phyloP scores from a whole-genome alignment of 2,329 filamentous ascomycete species.

The Allantophomopsis cytisporea region DNA sequence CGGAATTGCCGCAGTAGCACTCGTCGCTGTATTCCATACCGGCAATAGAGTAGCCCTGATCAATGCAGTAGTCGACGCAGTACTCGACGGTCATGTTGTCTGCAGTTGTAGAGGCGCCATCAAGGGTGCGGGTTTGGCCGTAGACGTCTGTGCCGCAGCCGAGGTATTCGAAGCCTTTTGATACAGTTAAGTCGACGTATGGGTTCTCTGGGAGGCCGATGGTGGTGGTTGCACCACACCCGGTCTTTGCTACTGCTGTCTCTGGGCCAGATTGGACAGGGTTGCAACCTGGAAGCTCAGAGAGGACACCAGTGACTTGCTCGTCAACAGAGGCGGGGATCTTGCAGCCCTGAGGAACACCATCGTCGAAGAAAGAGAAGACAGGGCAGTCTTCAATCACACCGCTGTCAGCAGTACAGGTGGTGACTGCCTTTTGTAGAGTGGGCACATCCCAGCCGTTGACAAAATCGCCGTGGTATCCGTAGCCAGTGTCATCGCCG shows the following conservation, averaged over 20 bases:
- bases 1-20: slow-evolving; percentile 25
- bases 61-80: slow-evolving; percentile 3
- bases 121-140: slow-evolving; percentile 27
- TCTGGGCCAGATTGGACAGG: slow-evolving; percentile 17
- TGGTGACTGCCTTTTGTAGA: slow-evolving; percentile 34
- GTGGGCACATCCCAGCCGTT: slow-evolving; percentile 39
- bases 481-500: slow-evolving; percentile 36
- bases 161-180: slow-evolving; percentile 39
- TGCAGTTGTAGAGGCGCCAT: slow-evolving; percentile 9
- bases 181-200: slow-evolving; percentile 27
- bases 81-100: slow-evolving; percentile 22
- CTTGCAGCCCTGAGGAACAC: slow-evolving; percentile 36
- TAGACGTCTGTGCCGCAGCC: slow-evolving; percentile 44
- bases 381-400: slow-evolving; percentile 26
- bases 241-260: slow-evolving; percentile 17
- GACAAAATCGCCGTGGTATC: slow-evolving; percentile 43
- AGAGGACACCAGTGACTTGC: slow-evolving; percentile 25
- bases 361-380: slow-evolving; percentile 35
- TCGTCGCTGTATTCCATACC: slow-evolving; percentile 8
- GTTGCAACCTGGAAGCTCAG: slow-evolving; percentile 41
- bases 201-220: slow-evolving; percentile 31
- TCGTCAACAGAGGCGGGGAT: slow-evolving; percentile 30
- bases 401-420: slow-evolving; percentile 30
- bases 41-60: slow-evolving; percentile 6
- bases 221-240: slow-evolving; percentile 30